Evolutionary conservation across 2,329 filamentous ascomycete genomes (phyloP).

Genomic region (Epichloe gansuensis): DNA sequence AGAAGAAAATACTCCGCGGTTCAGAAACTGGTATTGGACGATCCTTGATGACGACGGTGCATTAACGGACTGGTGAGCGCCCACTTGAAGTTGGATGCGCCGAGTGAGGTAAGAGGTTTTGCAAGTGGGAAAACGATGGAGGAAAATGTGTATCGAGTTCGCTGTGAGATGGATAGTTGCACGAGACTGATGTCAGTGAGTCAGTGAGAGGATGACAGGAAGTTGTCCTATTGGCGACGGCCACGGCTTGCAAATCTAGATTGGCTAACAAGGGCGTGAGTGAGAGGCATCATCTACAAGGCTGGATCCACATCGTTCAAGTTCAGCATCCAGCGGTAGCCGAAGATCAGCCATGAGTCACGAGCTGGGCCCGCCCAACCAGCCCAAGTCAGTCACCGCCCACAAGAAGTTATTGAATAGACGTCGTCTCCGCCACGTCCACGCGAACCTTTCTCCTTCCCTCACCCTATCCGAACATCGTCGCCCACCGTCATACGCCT

Average conservation of each 20-base stretch:
- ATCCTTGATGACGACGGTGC: not conserved
- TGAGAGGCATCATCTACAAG: too few species aligned
- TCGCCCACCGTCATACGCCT: not conserved
- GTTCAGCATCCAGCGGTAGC: not conserved
- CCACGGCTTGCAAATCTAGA: not conserved
- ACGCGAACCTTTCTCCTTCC: not conserved
- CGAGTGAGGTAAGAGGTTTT: too few species aligned
- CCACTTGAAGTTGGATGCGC: not conserved
- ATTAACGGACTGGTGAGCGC: not conserved
- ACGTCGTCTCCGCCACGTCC: not conserved
- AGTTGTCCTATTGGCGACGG: not conserved
- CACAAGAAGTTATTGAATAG: not conserved
- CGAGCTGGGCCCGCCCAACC: not conserved
- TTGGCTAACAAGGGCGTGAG: not conserved
- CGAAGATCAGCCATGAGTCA: conserved; percentile 1
- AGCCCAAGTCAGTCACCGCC: not conserved
- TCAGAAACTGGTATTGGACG: not conserved
- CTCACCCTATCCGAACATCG: conserved; percentile 1
- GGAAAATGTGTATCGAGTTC: not conserved
- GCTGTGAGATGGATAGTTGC: too few species aligned
- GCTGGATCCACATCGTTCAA: too few species aligned
- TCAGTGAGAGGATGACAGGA: too few species aligned
- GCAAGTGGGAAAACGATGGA: not conserved
- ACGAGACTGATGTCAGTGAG: too few species aligned
- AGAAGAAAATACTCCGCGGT: not conserved